These are phyloP conservation scores for Ceratobasidium sp. DNA, from an alignment of 1,284 basidiomycete species.

Conservation along the genomic window DNA sequence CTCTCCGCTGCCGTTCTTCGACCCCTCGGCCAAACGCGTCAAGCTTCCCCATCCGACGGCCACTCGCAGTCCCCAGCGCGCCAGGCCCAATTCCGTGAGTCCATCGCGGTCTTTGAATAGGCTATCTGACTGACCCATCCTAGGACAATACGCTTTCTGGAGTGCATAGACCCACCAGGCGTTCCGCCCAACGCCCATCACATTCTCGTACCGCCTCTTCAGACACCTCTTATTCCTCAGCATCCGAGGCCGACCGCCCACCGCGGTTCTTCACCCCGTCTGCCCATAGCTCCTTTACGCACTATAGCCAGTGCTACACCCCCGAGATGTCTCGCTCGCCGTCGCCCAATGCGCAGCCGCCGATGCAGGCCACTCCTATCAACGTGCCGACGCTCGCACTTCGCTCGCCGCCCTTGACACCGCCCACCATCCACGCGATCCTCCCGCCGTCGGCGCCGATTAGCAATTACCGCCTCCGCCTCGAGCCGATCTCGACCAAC, in stretches of 20 bases:
- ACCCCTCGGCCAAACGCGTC: constrained; percentile 27
- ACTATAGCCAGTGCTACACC: constrained; percentile 12
- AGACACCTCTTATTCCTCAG: background rate
- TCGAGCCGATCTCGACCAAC: constrained; percentile 3
- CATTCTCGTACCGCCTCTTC: constrained; percentile 27
- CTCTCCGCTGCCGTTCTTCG: constrained; percentile 28
- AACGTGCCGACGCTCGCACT: background rate
- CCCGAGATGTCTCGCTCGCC: constrained; percentile 22
- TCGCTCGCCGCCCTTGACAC: constrained; percentile 27
- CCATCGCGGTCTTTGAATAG: background rate
- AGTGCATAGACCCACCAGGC: background rate
- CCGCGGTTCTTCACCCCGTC: background rate
- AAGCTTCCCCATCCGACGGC: constrained; percentile 20
- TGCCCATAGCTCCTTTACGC: background rate
- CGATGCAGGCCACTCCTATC: background rate
- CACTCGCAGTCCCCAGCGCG: too few relatives aligned
- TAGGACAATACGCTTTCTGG: too few relatives aligned
- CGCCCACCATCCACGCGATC: constrained; percentile 3
- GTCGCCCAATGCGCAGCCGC: background rate
- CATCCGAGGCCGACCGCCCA: background rate
- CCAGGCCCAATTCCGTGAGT: constrained; percentile 1
- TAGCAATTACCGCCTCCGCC: constrained; percentile 13
- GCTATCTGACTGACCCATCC: constrained; percentile 3
- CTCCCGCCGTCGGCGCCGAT: constrained; percentile 15
- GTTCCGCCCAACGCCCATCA: background rate